phyloP scores from a whole-genome alignment of 495 filamentous ascomycete genomes.

The Neurospora sp. region DNA sequence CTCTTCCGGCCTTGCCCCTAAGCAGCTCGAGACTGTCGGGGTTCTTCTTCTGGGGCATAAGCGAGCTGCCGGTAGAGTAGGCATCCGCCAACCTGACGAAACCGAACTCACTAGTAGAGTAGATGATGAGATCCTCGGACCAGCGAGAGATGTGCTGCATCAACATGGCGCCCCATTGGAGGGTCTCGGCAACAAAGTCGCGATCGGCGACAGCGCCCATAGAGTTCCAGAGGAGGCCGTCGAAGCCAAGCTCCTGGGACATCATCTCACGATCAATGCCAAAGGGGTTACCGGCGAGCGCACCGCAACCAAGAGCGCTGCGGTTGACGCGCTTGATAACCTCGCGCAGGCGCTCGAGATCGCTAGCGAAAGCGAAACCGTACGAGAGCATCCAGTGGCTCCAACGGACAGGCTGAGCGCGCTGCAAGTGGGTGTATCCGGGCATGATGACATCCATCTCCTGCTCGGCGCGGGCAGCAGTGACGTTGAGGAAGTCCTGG shows the following conservation, averaged over 20 bases:
- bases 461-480: constrained; percentile 61
- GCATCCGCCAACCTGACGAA: constrained; percentile 78
- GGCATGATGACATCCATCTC: constrained; percentile 57
- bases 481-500: constrained; percentile 59
- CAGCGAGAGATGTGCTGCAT: constrained; percentile 84
- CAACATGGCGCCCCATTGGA: constrained; percentile 80
- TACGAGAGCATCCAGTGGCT: constrained; percentile 79
- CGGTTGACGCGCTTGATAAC: constrained; percentile 65
- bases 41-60: constrained; percentile 89
- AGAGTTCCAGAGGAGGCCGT: constrained; percentile 70
- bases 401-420: constrained; percentile 85
- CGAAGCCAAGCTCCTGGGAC: constrained; percentile 82
- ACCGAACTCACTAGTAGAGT: constrained; percentile 70
- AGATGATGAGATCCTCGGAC: constrained; percentile 86
- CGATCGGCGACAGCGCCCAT: constrained; percentile 77
- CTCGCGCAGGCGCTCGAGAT: constrained; percentile 72
- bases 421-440: constrained; percentile 85
- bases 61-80: constrained; percentile 70
- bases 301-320: constrained; percentile 74
- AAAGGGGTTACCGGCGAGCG: constrained; percentile 88
- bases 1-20: constrained; percentile 74
- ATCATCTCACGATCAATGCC: constrained; percentile 80
- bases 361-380: constrained; percentile 61
- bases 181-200: constrained; percentile 81
- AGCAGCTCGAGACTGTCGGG: constrained; percentile 79